Evolutionary conservation across 345 rosid species (phyloP).

Genomic region (Gossypium herbaceum): DNA sequence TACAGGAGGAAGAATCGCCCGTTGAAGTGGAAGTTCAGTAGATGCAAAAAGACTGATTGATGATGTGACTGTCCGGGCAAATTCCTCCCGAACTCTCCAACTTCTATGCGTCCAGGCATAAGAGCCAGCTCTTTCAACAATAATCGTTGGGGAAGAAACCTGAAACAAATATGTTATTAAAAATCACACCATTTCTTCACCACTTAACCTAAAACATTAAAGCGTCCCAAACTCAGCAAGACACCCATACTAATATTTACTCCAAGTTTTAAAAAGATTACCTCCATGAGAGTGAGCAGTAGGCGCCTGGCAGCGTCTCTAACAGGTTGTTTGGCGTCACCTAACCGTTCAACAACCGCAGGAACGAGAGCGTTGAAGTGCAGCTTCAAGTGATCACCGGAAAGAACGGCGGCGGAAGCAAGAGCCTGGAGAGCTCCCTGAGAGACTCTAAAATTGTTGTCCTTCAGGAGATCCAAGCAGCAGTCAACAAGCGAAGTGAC

Average conservation of each 20-base stretch:
- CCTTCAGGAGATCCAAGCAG: constrained; percentile 95
- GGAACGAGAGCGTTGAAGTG: constrained; percentile 94
- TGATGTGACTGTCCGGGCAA: constrained; percentile 89
- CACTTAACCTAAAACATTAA: background rate
- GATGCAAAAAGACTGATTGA: constrained; percentile 88
- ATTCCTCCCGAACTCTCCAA: constrained; percentile 98
- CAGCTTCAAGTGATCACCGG: constrained; percentile 90
- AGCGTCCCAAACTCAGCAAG: background rate
- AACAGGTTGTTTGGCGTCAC: constrained; percentile 90
- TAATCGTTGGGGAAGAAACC: constrained; percentile 98
- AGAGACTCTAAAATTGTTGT: constrained; percentile 85
- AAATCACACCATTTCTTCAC: background rate
- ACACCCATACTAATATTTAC: background rate
- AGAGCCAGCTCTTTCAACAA: constrained; percentile 96
- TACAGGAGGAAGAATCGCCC: constrained; percentile 95
- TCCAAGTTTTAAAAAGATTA: constrained; percentile 10
- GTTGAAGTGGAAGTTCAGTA: constrained; percentile 94
- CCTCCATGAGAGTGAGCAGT: constrained; percentile 99
- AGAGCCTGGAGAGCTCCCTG: constrained; percentile 94
- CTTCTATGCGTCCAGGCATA: constrained; percentile 94
- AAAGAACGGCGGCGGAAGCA: constrained; percentile 94
- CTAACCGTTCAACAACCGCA: constrained; percentile 86
- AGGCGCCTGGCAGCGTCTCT: constrained; percentile 93
- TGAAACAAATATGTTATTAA: constrained; percentile 21
- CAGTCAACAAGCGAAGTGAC: constrained; percentile 82